Evolutionary conservation across 202 grass and related monocot species (phyloP), one percentile per base, ranked within the genome.

Genomic region (Saccharum hybrid): DNA sequence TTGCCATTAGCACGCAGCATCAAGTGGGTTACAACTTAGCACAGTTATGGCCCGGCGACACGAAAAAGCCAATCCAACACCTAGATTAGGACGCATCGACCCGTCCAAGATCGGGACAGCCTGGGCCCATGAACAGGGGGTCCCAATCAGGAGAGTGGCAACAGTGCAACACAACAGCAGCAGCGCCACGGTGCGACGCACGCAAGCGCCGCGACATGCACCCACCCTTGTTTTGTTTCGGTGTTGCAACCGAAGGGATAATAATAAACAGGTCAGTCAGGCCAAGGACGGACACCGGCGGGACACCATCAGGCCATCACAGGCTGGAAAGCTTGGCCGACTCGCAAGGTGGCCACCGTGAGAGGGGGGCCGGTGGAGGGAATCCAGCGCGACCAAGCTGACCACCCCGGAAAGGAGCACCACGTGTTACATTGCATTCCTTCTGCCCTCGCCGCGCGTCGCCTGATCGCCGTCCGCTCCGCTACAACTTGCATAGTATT

Each of bases 281-380:
- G 49, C 49, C 49, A 16, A 61, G 54, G 2, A 85, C n/a, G 74
- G 67, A 28, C 76, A 63, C 40, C 49, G 6, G 4, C 26, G 26
- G 49, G 79, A 37, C 69, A 41, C 40, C 39, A 59, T 10, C 21
- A 15, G 57, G 68, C 7, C n/a, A 3, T 69, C 61, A 67, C 75
- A 84, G 81, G 76, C 89, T 87, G 89, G 88, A 87, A 81, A 87
- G 54, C 54, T 52, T 22, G 73, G 66, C 46, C 36, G 75, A 26
- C 33, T 23, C 26, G 63, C 57, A 7, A 46, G 67, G 39, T 41
- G 37, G 75, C 75, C 57, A 6, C 63, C 12, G 16, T 10, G 40
- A 41, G 40, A 8, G 33, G 33, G 3, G 3, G 6, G 21, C 34
- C 34, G 34, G 34, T 4, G 31, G 2, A 19, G 49, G 36, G 1